Conservation (phyloP, 2,329 filamentous ascomycete genomes). For the Penicillium decumbens region DNA sequence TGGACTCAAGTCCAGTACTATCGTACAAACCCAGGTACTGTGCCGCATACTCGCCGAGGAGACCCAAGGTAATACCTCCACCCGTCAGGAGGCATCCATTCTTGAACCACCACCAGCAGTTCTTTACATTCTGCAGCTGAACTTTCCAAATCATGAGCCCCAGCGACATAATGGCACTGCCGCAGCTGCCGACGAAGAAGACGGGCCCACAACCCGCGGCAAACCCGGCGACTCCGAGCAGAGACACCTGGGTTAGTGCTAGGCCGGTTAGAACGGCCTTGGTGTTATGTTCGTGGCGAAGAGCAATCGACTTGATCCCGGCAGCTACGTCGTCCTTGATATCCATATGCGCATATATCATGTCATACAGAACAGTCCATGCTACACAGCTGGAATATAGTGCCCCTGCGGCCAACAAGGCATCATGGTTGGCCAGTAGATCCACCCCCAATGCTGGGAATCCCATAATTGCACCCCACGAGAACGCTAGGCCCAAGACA, state of each 20-base stretch:
- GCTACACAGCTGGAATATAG: slow-evolving; percentile 47
- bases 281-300: slow-evolving; percentile 46
- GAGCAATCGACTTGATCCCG: slow-evolving; percentile 50
- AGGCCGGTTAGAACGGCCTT: slow-evolving; percentile 43
- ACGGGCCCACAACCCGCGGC: slow-evolving; percentile 53
- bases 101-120: slow-evolving; percentile 63
- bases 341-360: slow-evolving; percentile 52
- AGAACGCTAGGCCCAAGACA: slow-evolving; percentile 50
- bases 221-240: slow-evolving; percentile 43
- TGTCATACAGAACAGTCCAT: slow-evolving; percentile 50
- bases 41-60: slow-evolving; percentile 52
- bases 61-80: slow-evolving; percentile 53
- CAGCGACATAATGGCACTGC: slow-evolving; percentile 52
- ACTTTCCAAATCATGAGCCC: slow-evolving; percentile 58
- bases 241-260: slow-evolving; percentile 39
- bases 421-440: slow-evolving; percentile 37
- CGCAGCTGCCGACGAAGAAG: slow-evolving; percentile 56
- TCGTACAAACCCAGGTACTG: slow-evolving; percentile 28
- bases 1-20: slow-evolving; percentile 4
- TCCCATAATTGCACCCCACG: slow-evolving; percentile 49
- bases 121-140: slow-evolving; percentile 52
- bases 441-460: slow-evolving; percentile 46
- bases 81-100: slow-evolving; percentile 60
- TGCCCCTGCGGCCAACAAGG: slow-evolving; percentile 37
- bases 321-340: slow-evolving; percentile 48